A percentile compares a stretch with the other conserved stretches of the same genome.
phyloP scores from a whole-genome alignment of 2,329 filamentous ascomycete genomes.

The Penicillium sp. region DNA sequence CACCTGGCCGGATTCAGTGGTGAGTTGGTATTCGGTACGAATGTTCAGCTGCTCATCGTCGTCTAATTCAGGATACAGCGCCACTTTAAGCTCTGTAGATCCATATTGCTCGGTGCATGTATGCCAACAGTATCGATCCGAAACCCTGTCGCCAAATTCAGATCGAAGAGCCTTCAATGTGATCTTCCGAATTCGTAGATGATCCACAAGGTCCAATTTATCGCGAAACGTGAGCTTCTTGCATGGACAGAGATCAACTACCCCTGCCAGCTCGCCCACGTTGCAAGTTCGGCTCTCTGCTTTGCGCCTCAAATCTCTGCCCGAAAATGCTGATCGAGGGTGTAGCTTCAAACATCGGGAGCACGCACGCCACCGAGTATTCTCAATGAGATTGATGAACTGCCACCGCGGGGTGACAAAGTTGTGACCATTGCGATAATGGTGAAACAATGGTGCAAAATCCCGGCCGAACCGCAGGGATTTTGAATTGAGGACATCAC shows the following conservation, averaged over 20 bases:
- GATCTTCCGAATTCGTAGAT: conserved; percentile 28
- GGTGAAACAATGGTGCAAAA: conserved; percentile 38
- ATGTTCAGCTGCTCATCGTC: conserved; percentile 29
- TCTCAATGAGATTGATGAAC: conserved; percentile 33
- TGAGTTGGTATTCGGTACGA: conserved; percentile 37
- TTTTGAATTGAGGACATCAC: conserved; percentile 27
- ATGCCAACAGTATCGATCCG: conserved; percentile 36
- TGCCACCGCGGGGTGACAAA: conserved; percentile 36
- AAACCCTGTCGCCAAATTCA: conserved; percentile 27
- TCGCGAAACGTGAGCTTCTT: conserved; percentile 38
- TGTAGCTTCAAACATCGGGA: conserved; percentile 39
- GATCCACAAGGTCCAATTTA: conserved; percentile 33
- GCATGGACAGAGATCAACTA: conserved; percentile 39
- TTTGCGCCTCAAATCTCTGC: conserved; percentile 31
- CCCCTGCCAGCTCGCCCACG: conserved; percentile 31
- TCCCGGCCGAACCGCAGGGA: conserved; percentile 35
- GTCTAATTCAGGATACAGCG: conserved; percentile 33
- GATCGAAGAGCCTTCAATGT: conserved; percentile 22
- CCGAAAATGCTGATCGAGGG: conserved; percentile 30
- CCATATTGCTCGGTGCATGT: conserved; percentile 34
- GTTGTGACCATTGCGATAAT: conserved; percentile 36
- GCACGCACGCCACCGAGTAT: conserved; percentile 33
- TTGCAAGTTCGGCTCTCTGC: conserved; percentile 31
- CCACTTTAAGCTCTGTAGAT: conserved; percentile 31
- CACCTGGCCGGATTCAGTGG: conserved; percentile 30